A percentile compares a stretch with the other conserved stretches of the same genome.
phyloP scores from a whole-genome alignment of 2,329 filamentous ascomycete genomes.

The Alternaria viburni region DNA sequence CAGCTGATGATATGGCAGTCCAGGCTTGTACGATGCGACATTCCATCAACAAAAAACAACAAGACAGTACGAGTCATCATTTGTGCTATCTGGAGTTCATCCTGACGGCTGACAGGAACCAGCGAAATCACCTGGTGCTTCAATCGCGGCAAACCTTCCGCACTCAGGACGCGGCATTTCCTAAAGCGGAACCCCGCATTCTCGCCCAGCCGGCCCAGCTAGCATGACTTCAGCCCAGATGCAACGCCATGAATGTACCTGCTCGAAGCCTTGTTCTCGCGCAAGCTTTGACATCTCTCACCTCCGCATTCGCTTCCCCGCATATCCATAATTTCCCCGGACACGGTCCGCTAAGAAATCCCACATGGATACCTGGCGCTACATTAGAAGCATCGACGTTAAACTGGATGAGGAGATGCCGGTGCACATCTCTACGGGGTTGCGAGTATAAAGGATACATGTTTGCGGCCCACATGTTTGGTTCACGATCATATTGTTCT shows the following conservation, averaged over 20 bases:
- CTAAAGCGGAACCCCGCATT: conserved; percentile 11
- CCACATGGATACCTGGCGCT: neutral
- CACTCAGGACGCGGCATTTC: conserved; percentile 7
- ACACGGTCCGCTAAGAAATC: neutral
- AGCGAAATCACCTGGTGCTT: neutral
- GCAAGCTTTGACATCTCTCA: neutral
- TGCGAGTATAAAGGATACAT: conserved; percentile 5
- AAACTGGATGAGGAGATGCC: conserved; percentile 12
- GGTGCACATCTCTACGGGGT: neutral
- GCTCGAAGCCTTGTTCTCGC: neutral
- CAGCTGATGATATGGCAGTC: too few species aligned
- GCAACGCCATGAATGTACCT: neutral
- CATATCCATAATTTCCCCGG: conserved; percentile 19
- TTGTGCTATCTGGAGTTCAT: neutral
- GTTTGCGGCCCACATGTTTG: neutral
- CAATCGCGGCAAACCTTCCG: conserved; percentile 2
- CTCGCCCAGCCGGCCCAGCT: conserved; percentile 8
- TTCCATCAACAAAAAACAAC: neutral
- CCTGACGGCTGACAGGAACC: neutral
- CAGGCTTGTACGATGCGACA: too few species aligned
- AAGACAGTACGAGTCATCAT: neutral
- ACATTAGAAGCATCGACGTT: neutral
- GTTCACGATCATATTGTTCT: neutral
- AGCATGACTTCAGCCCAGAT: conserved; percentile 3
- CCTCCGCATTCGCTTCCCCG: conserved; percentile 13